phyloP scores from a whole-genome alignment of 768 basidiomycete genomes.

The Rubroboletus satanas region DNA sequence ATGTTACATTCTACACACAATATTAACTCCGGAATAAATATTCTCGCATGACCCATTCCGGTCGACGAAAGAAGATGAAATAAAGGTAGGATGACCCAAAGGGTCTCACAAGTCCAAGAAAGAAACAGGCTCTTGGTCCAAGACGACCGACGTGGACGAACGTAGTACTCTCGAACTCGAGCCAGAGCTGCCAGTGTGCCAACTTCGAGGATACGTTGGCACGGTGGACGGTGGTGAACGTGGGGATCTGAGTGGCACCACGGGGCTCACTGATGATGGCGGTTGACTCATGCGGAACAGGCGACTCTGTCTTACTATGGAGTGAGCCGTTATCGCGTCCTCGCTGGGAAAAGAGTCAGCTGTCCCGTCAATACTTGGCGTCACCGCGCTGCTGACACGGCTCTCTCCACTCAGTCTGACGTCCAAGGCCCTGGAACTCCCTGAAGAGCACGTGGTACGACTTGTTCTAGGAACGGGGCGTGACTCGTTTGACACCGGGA shows the following conservation, averaged over 20 bases:
- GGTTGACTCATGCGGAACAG: not conserved
- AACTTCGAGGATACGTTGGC: not conserved
- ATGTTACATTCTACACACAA: not conserved
- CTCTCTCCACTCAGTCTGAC: not conserved
- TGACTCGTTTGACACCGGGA: too few relatives aligned
- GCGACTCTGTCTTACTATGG: not conserved
- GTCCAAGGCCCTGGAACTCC: not conserved
- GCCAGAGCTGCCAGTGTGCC: not conserved
- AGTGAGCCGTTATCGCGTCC: not conserved
- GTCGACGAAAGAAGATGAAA: not conserved
- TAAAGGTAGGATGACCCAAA: not conserved
- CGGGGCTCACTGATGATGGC: not conserved
- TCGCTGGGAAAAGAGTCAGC: not conserved
- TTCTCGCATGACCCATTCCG: not conserved
- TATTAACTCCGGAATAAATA: not conserved
- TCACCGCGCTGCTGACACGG: not conserved
- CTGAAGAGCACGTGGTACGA: constrained; percentile 12
- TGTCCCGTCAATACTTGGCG: not conserved
- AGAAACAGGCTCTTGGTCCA: constrained; percentile 22
- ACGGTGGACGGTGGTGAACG: not conserved
- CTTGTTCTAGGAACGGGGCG: constrained; percentile 5
- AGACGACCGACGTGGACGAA: constrained; percentile 1
- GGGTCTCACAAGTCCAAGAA: constrained; percentile 22
- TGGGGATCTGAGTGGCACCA: not conserved
- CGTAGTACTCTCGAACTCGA: not conserved